phyloP scores from a whole-genome alignment of 371 early-diverging fungal genomes.

The Mortierella sp. region DNA sequence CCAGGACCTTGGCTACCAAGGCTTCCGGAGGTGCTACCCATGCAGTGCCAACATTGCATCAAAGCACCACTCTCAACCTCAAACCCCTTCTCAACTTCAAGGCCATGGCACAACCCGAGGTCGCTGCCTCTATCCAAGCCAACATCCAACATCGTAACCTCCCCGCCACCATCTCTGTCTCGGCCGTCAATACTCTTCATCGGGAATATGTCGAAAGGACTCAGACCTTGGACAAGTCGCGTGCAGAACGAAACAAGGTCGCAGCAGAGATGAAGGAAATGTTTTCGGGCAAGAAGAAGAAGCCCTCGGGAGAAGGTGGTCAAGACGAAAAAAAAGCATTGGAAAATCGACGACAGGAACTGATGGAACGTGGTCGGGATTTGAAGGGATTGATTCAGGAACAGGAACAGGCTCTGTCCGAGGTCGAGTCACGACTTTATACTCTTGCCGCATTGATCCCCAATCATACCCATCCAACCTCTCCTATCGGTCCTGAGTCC shows the following conservation, averaged over 20 bases:
- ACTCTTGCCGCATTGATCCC: conserved; percentile 73
- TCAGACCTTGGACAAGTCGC: conserved; percentile 25
- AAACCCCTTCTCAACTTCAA: conserved; percentile 52
- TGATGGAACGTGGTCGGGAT: conserved; percentile 58
- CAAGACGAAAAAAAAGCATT: conserved; percentile 7
- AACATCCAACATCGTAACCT: conserved; percentile 43
- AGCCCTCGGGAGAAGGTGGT: conserved; percentile 9
- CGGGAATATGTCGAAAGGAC: conserved; percentile 19
- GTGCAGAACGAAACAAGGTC: conserved; percentile 38
- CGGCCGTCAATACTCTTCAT: conserved; percentile 24
- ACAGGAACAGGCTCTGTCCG: conserved; percentile 54
- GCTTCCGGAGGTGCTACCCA: not conserved
- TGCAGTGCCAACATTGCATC: not conserved
- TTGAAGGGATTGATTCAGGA: conserved; percentile 58
- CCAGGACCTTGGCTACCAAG: not conserved
- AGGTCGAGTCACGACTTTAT: conserved; percentile 58
- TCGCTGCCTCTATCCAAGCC: conserved; percentile 22
- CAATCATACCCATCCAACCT: conserved; percentile 73
- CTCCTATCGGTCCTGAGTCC: conserved; percentile 76
- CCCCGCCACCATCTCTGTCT: conserved; percentile 34
- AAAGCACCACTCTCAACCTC: conserved; percentile 10
- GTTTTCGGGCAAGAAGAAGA: conserved; percentile 19
- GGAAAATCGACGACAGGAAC: conserved; percentile 32
- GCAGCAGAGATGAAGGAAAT: conserved; percentile 51
- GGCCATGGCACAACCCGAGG: conserved; percentile 26